Evolutionary conservation across 768 basidiomycete species (phyloP).

Genomic region (Steccherinum ochraceum): DNA sequence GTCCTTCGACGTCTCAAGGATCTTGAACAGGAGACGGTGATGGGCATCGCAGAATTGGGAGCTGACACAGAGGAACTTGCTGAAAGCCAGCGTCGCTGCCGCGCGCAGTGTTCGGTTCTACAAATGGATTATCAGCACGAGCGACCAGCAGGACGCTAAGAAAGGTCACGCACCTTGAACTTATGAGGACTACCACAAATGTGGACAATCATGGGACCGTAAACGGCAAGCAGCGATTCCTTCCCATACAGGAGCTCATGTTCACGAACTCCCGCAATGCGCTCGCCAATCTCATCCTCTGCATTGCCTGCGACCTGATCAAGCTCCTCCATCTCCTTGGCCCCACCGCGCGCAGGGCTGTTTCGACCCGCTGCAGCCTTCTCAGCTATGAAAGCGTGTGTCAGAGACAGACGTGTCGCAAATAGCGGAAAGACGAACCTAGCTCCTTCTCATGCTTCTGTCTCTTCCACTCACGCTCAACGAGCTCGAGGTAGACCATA

Average conservation of each 20-base stretch:
- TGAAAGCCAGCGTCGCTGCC: constrained; percentile 82
- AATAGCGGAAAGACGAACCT: constrained; percentile 39
- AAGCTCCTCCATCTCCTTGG: constrained; percentile 74
- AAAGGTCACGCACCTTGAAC: constrained; percentile 60
- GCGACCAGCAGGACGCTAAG: not conserved
- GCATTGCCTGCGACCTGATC: constrained; percentile 97
- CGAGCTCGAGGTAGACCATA: constrained; percentile 90
- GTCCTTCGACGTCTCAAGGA: constrained; percentile 88
- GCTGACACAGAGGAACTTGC: constrained; percentile 95
- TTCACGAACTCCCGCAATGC: constrained; percentile 79
- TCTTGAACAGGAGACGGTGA: constrained; percentile 85
- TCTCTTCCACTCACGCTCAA: constrained; percentile 94
- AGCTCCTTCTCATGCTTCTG: constrained; percentile 86
- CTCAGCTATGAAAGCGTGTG: constrained; percentile 37
- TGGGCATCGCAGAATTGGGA: constrained; percentile 90
- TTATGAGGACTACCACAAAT: constrained; percentile 87
- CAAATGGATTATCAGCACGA: not conserved
- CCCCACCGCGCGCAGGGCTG: constrained; percentile 29
- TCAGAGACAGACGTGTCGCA: not conserved
- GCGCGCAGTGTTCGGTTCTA: constrained; percentile 85
- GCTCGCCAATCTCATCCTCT: constrained; percentile 96
- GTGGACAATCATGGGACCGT: constrained; percentile 85
- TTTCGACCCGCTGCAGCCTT: constrained; percentile 41
- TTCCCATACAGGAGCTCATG: constrained; percentile 81
- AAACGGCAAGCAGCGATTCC: constrained; percentile 74